Evolutionary conservation across 2,329 filamentous ascomycete species (phyloP).

Genomic region (Alternaria metachromatica): DNA sequence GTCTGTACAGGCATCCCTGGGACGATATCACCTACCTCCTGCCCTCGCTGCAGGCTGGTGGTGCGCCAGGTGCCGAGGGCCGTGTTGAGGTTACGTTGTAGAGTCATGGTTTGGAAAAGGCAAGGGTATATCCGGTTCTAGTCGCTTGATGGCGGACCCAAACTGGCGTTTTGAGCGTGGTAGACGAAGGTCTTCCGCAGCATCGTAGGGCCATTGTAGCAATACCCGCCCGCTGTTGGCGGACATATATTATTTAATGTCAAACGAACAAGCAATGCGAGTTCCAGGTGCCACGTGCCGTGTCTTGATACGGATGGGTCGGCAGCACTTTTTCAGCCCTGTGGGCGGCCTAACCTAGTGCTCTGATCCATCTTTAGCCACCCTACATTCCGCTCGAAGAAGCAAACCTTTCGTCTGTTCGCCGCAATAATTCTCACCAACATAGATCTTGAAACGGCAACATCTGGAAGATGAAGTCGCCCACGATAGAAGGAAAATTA

Average conservation of each 20-base stretch:
- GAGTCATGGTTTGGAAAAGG: conserved; percentile 31
- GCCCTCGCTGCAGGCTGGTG: conserved; percentile 45
- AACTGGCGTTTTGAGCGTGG: conserved; percentile 41
- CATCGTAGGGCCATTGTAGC: conserved; percentile 37
- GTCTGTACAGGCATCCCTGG: conserved; percentile 97
- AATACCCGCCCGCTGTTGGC: conserved; percentile 39
- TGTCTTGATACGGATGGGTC: not conserved
- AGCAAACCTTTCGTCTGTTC: not conserved
- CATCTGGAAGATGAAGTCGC: not conserved
- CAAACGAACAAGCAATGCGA: conserved; percentile 25
- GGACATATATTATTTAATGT: conserved; percentile 43
- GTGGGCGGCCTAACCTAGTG: not conserved
- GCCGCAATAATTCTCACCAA: not conserved
- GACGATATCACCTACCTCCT: conserved; percentile 58
- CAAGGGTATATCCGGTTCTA: conserved; percentile 36
- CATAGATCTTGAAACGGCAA: not conserved
- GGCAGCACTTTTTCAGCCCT: not conserved
- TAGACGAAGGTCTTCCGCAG: conserved; percentile 36
- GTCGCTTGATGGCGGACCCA: conserved; percentile 32
- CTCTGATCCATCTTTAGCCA: not conserved
- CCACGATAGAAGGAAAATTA: not conserved
- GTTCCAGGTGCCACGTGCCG: not conserved
- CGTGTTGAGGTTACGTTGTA: conserved; percentile 52
- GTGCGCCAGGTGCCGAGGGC: conserved; percentile 49
- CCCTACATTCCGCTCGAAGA: not conserved